A percentile compares a stretch with the other conserved stretches of the same genome.
phyloP scores from a whole-genome alignment of 2,329 filamentous ascomycete species.

The Cercospora sesami region DNA sequence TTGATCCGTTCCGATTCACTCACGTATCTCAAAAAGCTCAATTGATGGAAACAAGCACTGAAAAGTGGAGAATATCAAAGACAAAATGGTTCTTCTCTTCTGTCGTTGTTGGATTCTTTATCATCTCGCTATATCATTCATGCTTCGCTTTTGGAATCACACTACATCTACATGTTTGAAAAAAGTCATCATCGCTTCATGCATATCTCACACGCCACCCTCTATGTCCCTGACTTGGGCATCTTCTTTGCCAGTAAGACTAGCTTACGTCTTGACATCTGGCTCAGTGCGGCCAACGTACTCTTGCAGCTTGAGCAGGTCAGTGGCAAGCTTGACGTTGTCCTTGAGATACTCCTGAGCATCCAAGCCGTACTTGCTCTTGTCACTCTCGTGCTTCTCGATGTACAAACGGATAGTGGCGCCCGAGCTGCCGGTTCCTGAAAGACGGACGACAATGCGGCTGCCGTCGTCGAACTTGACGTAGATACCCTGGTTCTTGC shows the following conservation, averaged over 20 bases:
- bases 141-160: conserved; percentile 3
- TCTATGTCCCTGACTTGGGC: not conserved
- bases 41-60: not conserved
- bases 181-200: conserved; percentile 2
- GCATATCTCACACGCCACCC: conserved; percentile 3
- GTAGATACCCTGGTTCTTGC: conserved; percentile 93
- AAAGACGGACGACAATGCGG: conserved; percentile 91
- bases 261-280: conserved; percentile 83
- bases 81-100: not conserved
- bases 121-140: conserved; percentile 2
- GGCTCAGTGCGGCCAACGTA: conserved; percentile 89
- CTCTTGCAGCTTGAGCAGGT: conserved; percentile 89
- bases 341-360: conserved; percentile 93
- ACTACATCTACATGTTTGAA: conserved; percentile 1
- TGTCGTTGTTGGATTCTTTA: not conserved
- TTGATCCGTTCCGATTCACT: not conserved
- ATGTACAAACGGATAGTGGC: conserved; percentile 97
- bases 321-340: conserved; percentile 80
- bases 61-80: not conserved
- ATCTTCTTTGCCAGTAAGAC: not conserved
- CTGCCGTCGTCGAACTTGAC: conserved; percentile 92
- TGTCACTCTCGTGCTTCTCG: conserved; percentile 87
- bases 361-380: conserved; percentile 73
- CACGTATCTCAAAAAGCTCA: not conserved
- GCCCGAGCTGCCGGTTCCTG: conserved; percentile 90